Evolutionary conservation across 768 basidiomycete genomes (phyloP).

Genomic region (Wakefieldia striispora): DNA sequence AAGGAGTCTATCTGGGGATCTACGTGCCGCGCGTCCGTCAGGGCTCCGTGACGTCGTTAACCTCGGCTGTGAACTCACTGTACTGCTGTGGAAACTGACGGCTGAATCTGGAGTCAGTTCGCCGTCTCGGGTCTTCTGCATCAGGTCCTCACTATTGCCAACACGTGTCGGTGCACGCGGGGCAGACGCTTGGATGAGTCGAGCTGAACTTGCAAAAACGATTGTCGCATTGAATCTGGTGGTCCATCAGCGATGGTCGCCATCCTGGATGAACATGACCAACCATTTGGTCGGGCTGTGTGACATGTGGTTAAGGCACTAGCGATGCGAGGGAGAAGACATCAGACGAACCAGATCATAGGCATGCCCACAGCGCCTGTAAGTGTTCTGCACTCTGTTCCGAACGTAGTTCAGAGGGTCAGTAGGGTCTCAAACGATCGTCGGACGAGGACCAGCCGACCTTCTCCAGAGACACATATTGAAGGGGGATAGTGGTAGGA

Average conservation of each 20-base stretch:
- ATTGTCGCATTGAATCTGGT: slow-evolving; percentile 64
- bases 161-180: slow-evolving; percentile 58
- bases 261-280: slow-evolving; percentile 12
- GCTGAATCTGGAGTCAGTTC: slow-evolving; percentile 38
- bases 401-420: slow-evolving; percentile 4
- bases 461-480: slow-evolving; percentile 74
- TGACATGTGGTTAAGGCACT: slow-evolving; percentile 10
- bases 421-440: slow-evolving; percentile 13
- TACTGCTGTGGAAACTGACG: slow-evolving; percentile 71
- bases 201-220: slow-evolving; percentile 70
- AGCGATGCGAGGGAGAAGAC: slow-evolving; percentile 9
- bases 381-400: slow-evolving; percentile 62
- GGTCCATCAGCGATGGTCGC: slow-evolving; percentile 12
- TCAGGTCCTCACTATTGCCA: slow-evolving; percentile 69
- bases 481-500: slow-evolving; percentile 20
- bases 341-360: slow-evolving; percentile 47
- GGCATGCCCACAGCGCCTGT: slow-evolving; percentile 54
- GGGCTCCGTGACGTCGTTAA: slow-evolving; percentile 4
- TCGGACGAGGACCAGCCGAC: slow-evolving; percentile 37
- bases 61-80: slow-evolving; percentile 41
- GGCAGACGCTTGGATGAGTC: slow-evolving; percentile 57
- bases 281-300: slow-evolving; percentile 63
- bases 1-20: slow-evolving; percentile 36
- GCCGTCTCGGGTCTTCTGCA: slow-evolving; percentile 4
- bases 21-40: slow-evolving; percentile 21